phyloP scores from a whole-genome alignment of 164 flowering plant genomes.

The Sedum album region DNA sequence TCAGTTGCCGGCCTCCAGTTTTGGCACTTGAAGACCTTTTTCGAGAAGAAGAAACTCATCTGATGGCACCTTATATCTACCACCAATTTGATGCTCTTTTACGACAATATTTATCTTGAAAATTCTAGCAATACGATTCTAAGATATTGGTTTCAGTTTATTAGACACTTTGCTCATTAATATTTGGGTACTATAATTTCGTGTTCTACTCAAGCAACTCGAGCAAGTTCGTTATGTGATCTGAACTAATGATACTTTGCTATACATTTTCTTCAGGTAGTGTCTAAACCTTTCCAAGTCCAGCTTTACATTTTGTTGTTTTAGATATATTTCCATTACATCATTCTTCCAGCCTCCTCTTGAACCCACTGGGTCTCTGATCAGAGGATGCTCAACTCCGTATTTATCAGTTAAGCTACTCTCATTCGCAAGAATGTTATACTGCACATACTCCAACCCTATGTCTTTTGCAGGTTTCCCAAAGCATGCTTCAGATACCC shows the following conservation, averaged over 20 bases:
- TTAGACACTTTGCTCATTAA: too few relatives aligned
- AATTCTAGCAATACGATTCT: too few relatives aligned
- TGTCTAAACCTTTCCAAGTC: constrained; percentile 32
- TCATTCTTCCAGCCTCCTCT: constrained; percentile 19
- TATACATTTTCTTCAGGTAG: constrained; percentile 27
- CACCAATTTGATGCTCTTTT: neutral
- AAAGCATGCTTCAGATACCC: constrained; percentile 23
- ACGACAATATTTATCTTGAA: too few relatives aligned
- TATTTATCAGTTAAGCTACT: constrained; percentile 38
- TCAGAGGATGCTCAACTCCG: constrained; percentile 25
- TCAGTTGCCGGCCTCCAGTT: too few relatives aligned
- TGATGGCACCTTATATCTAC: constrained; percentile 10
- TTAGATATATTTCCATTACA: constrained; percentile 27
- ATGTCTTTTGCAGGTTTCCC: constrained; percentile 20
- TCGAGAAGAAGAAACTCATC: constrained; percentile 82
- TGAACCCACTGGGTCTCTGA: constrained; percentile 26
- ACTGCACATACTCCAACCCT: constrained; percentile 28
- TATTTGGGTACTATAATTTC: too few relatives aligned
- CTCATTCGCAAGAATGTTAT: constrained; percentile 20
- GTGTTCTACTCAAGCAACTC: too few relatives aligned
- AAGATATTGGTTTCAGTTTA: too few relatives aligned
- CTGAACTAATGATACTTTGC: constrained; percentile 13
- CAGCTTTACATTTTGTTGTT: constrained; percentile 39
- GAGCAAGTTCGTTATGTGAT: too few relatives aligned
- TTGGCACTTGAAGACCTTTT: too few relatives aligned